A percentile compares a stretch with the other conserved stretches of the same genome.
Conservation (phyloP, 495 filamentous ascomycete genomes). For the Aspergillus diversus region DNA sequence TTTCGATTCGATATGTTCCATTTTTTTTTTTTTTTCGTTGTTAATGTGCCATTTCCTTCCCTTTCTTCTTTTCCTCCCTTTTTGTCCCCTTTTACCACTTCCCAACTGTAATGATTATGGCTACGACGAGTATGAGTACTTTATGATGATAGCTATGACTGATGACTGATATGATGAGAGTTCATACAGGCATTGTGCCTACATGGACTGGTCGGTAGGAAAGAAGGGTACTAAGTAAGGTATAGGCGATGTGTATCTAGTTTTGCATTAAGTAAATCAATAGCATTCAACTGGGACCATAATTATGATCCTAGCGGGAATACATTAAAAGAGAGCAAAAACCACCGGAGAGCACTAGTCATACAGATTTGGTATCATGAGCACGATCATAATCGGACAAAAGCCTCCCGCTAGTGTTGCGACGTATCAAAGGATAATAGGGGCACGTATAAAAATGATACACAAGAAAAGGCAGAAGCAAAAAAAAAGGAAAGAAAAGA, state of each 20-base stretch:
- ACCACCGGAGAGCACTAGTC: neutral
- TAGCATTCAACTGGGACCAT: neutral
- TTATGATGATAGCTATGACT: neutral
- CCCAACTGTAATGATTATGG: neutral
- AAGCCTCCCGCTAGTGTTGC: neutral
- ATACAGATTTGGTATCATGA: conserved; percentile 4
- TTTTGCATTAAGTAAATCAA: neutral
- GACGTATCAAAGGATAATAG: too few relatives aligned
- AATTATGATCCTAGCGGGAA: neutral
- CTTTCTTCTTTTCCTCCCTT: neutral
- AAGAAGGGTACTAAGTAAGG: neutral
- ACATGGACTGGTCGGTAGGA: neutral
- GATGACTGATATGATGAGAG: neutral
- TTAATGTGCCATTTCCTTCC: neutral
- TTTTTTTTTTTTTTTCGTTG: neutral
- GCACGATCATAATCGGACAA: neutral
- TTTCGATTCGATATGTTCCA: neutral
- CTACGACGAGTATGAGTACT: conserved; percentile 8
- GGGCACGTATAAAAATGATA: neutral
- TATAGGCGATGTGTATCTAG: neutral
- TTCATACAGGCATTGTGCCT: neutral
- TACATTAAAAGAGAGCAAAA: neutral
- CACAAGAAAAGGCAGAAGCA: neutral
- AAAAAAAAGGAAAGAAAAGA: conserved; percentile 10
- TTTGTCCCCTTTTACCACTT: neutral